Base-by-base conservation (phyloP, 2,329 filamentous ascomycete genomes). In the Colletotrichum lupini region DNA sequence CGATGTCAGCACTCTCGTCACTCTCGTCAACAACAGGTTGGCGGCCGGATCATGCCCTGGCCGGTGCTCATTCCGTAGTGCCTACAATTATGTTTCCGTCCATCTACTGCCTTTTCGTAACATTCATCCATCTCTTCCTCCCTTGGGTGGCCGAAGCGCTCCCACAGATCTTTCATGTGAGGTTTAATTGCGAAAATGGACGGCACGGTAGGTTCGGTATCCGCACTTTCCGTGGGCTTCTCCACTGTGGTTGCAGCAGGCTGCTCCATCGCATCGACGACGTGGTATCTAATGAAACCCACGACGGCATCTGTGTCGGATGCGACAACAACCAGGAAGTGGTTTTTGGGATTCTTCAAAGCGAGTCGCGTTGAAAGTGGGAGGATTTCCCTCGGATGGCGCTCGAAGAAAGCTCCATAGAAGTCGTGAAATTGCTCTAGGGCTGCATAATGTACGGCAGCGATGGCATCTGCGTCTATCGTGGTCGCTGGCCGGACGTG, bases 151-250 rank as follows among this genome's bases (percentile, higher is more conserved):
- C 56, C 68, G 65, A 78, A 77, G 68, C 66, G 70, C 55, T 74
- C 70, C 76, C 77, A 78, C 53, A 79, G 55, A n/a, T 46, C 68
- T 68, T 77, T 73, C 65, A 77, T 37, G 22, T 73, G 74, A 26
- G 72, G 61, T 57, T 77, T 77, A 6, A 57, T 56, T 14, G 63
- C 69, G 59, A 74, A 75, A 1, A 75, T 63, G 24, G 75, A 74
- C 22, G 73, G 65, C 12, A 57, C 42, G 16, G 26, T 46, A 22
- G 42, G 9, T 46, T 46, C 30, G 3, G 22, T 35, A n/a, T 70
- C 35, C 12, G 52, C n/a, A n/a, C 24, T 28, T 16, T 58, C n/a
- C 26, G 24, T 67, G 37, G 32, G 24, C 3, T 66, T 24, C 56
- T 8, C 24, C 35, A 67, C 24, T 1, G 65, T 14, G 24, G 42